Percentiles rank a stretch among this genome's conserved stretches.
These are phyloP conservation scores for Carex kokanica DNA, from an alignment of 176 grass and related monocot species.

Conservation along the genomic window DNA sequence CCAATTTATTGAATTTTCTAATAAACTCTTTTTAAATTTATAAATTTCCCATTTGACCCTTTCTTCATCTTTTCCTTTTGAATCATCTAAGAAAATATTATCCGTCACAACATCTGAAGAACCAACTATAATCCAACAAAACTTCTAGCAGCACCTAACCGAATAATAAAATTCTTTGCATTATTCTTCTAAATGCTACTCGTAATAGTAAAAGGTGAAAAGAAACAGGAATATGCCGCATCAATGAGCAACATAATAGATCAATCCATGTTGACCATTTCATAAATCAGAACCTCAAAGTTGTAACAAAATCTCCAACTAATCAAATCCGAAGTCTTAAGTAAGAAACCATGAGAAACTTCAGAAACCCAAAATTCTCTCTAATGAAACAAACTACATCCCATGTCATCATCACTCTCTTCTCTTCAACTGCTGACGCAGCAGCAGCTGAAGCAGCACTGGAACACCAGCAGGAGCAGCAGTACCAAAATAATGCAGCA, in stretches of 20 bases:
- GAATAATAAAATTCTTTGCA: not conserved
- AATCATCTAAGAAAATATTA: not conserved
- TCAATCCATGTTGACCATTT: not conserved
- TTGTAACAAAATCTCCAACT: not conserved
- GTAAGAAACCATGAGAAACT: not conserved
- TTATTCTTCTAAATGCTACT: not conserved
- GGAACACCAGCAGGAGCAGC: conserved; percentile 38
- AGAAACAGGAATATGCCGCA: not conserved
- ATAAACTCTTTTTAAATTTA: no score
- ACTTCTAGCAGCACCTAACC: not conserved
- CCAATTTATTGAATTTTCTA: no score
- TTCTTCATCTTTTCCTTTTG: not conserved
- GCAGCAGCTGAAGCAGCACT: conserved; percentile 30
- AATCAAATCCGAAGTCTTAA: not conserved
- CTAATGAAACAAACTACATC: conserved; percentile 79
- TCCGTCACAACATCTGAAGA: not conserved
- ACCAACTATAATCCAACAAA: not conserved
- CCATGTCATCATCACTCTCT: conserved; percentile 81
- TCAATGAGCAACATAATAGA: not conserved
- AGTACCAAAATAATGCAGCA: conserved; percentile 29
- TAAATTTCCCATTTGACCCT: no score
- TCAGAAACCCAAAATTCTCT: not conserved
- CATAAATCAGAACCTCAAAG: conserved; percentile 1
- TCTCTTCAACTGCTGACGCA: conserved; percentile 52
- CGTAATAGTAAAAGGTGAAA: not conserved